Percentiles rank a stretch among this genome's conserved stretches.
phyloP scores from a whole-genome alignment of 2,329 filamentous ascomycete genomes.

The Claviceps africana region DNA sequence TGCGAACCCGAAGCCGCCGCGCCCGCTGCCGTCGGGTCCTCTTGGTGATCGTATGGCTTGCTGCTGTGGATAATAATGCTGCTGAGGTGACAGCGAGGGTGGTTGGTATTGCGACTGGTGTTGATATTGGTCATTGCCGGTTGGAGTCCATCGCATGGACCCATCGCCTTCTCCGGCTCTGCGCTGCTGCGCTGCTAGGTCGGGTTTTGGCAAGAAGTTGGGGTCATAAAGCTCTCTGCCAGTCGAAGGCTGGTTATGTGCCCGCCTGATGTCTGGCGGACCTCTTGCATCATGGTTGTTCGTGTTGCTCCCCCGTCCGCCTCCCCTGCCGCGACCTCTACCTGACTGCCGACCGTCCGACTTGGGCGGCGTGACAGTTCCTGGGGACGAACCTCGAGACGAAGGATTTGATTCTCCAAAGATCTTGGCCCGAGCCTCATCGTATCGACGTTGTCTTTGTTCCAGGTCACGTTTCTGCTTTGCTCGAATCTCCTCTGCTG shows the following conservation, averaged over 20 bases:
- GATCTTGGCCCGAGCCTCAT: slow-evolving; percentile 75
- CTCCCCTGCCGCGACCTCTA: slow-evolving; percentile 32
- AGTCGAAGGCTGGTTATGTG: slow-evolving; percentile 14
- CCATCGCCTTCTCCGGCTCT: slow-evolving; percentile 26
- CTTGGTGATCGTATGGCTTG: slow-evolving; percentile 59
- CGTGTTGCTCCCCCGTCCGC: slow-evolving; percentile 13
- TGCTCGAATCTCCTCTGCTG: slow-evolving; percentile 61
- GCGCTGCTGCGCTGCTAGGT: slow-evolving; percentile 31
- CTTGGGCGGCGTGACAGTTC: slow-evolving; percentile 44
- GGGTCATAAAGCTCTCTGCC: slow-evolving; percentile 65
- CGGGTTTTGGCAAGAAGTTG: slow-evolving; percentile 51
- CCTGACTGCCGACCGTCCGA: slow-evolving; percentile 20
- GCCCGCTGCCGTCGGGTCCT: slow-evolving; percentile 63
- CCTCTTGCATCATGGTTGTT: slow-evolving; percentile 7
- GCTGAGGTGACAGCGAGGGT: not conserved
- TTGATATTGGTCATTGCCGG: slow-evolving; percentile 31
- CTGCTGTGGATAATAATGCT: slow-evolving; percentile 28
- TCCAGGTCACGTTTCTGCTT: slow-evolving; percentile 69
- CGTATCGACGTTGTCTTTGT: slow-evolving; percentile 81
- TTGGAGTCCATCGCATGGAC: slow-evolving; percentile 15
- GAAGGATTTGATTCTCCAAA: slow-evolving; percentile 51
- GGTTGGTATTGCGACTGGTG: not conserved
- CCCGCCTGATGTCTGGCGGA: slow-evolving; percentile 6
- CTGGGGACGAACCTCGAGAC: slow-evolving; percentile 48
- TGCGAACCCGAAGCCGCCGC: slow-evolving; percentile 66